Conservation (phyloP, 2,329 filamentous ascomycete species). For the Didymella sp. region DNA sequence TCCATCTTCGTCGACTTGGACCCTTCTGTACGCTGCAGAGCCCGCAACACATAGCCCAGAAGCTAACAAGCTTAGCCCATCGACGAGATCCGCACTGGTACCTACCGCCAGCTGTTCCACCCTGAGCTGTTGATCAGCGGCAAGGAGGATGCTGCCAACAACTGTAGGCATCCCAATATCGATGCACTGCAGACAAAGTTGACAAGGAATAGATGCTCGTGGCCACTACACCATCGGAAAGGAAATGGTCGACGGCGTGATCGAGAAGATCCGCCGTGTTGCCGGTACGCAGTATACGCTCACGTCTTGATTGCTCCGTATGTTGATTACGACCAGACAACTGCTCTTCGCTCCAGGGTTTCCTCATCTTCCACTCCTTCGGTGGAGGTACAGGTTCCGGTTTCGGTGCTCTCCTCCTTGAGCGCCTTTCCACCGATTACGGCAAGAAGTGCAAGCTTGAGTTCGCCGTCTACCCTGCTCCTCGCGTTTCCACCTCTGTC, state of each 20-base stretch:
- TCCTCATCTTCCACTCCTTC: constrained; percentile 78
- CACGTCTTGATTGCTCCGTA: not conserved
- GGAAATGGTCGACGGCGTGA: constrained; percentile 75
- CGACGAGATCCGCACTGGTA: constrained; percentile 74
- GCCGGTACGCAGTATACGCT: constrained; percentile 59
- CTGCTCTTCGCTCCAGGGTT: constrained; percentile 75
- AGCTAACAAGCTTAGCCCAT: constrained; percentile 59
- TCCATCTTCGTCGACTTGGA: constrained; percentile 77
- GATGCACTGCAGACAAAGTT: constrained; percentile 15
- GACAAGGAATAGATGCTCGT: constrained; percentile 63
- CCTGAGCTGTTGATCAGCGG: constrained; percentile 74
- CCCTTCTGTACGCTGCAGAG: constrained; percentile 62
- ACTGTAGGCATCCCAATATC: constrained; percentile 58
- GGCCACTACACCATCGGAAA: constrained; percentile 80
- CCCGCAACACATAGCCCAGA: constrained; percentile 1
- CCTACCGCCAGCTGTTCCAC: constrained; percentile 74
- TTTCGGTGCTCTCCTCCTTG: constrained; percentile 74
- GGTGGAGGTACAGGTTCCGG: constrained; percentile 76
- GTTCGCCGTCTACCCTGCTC: constrained; percentile 75
- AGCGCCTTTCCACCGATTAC: constrained; percentile 75
- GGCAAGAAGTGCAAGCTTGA: constrained; percentile 81
- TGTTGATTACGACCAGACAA: constrained; percentile 61
- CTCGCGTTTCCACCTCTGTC: constrained; percentile 72
- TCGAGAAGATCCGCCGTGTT: constrained; percentile 73
- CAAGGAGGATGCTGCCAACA: constrained; percentile 80